Base-by-base conservation (phyloP, 371 early-diverging fungal genomes). In the Chytridiales sp. region DNA sequence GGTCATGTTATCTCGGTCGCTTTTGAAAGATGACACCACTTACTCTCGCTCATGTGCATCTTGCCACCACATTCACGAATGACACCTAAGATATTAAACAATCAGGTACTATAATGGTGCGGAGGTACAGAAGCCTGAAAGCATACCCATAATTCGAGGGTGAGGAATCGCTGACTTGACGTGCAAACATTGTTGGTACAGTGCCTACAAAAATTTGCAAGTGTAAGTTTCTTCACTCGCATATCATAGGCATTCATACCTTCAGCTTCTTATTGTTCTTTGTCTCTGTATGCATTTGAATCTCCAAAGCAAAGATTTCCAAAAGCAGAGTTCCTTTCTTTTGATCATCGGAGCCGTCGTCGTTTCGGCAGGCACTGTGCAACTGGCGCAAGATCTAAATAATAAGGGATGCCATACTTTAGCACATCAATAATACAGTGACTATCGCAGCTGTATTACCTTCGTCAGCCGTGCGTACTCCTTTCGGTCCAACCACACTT, bases 41-140 rank as follows among this genome's bases (percentile, higher is more conserved):
- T 74, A 85, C 87, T 86, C 75, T 95, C 95, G 47, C 81, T 75
- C 95, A 97, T 95, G 71, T 93, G 90, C 94, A 97, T 94, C 70
- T 95, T 97, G 32, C 96, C 97, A 43, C 96, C 97, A 67, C 94
- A 94, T 76, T 95, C 96, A 48, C 92, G 87, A 63, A 97, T 94
- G 29, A 94, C 88, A 32, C 94, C 73, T 63, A 19, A 19, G 3
- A 40, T 9, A 50, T 3, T 9, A 34, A 54, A 6, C 5, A 24
- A 9, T 4, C 30, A 29, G 26, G 4, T 4, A 29, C n/a, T n/a
- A 5, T 21, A 21, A 26, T 44, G n/a, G 13, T 31, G n/a, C 15
- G n/a, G 27, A 3, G 22, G 29, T n/a, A 35, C 42, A 2, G 34
- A 51, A n/a, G n/a, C n/a, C n/a, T 51, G 8, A 44, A 13, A 44